phyloP scores from a whole-genome alignment of 2,329 filamentous ascomycete genomes.

The Sarocladium strictum region DNA sequence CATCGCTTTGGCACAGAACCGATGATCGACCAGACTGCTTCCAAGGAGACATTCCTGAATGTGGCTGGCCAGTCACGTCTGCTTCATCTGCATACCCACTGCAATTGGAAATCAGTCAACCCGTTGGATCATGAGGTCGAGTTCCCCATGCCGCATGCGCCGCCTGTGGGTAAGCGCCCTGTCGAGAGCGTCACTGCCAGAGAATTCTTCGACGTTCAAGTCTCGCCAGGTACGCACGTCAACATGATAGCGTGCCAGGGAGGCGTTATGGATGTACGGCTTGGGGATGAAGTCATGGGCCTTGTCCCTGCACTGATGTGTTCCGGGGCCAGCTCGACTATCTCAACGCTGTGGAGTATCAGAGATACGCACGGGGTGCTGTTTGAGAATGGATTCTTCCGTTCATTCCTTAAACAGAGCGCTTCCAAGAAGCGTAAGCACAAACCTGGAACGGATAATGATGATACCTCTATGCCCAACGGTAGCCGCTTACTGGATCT shows the following conservation, averaged over 20 bases:
- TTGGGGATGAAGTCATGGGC: neutral
- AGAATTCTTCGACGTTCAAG: neutral
- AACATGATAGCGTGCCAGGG: constrained; percentile 1
- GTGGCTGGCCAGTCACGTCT: neutral
- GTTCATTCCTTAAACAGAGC: neutral
- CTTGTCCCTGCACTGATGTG: neutral
- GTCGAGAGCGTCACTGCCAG: neutral
- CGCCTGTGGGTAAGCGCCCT: neutral
- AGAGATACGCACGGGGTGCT: neutral
- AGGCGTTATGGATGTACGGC: neutral
- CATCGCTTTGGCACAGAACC: neutral
- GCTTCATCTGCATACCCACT: neutral
- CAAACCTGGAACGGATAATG: neutral
- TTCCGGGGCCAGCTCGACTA: neutral
- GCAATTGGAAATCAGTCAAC: neutral
- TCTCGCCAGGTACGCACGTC: neutral
- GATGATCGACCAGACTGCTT: neutral
- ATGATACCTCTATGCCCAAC: neutral
- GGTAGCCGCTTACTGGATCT: neutral
- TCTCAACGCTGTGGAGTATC: neutral
- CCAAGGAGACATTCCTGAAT: neutral
- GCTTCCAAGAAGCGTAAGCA: neutral
- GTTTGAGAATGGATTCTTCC: neutral
- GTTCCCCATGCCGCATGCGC: neutral
- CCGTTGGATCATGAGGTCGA: neutral